phyloP scores from a whole-genome alignment of 306 rosid species.

The cucumber (Cucumis sativus) region Cucumber_9930_V3 NC_026657.2:10479001-10479500 shows the following conservation, averaged over 20 bases:
- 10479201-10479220: fast-evolving
- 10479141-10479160: neutral
- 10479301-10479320: neutral
- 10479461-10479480: conserved; percentile 74
- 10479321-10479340: neutral
- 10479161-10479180: neutral
- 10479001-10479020: neutral
- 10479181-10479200: neutral
- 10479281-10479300: neutral
- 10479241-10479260: neutral
- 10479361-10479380: neutral
- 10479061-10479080: neutral
- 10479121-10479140: neutral
- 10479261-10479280: neutral
- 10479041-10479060: neutral
- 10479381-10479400: neutral
- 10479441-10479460: conserved; percentile 91
- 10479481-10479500: conserved; percentile 71
- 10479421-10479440: conserved; percentile 33
- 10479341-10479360: neutral
- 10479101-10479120: neutral
- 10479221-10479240: neutral
- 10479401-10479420: neutral
- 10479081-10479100: neutral
- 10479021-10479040: neutral